Evolutionary conservation across 2,329 filamentous ascomycete genomes (phyloP), one percentile per base, ranked within the genome.

Genomic region (Cladosporium oxysporum): DNA sequence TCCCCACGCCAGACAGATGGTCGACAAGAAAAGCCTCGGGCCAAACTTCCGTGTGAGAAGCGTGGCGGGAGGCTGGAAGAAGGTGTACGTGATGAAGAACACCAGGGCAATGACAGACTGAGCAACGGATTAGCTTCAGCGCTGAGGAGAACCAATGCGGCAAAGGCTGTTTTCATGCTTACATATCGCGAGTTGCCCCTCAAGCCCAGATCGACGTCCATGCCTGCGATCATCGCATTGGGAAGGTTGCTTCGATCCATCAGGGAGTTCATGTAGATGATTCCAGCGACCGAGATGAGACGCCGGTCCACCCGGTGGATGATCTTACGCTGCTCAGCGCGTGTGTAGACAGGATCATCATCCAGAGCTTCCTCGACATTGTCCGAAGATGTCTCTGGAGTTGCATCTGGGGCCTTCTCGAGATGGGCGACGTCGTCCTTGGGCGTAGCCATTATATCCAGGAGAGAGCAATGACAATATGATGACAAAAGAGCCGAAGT

Each of bases 191-290:
- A 63, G 57, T 50, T 65, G 16, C 28, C 52, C 8, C 47, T 33
- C 18, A 53, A 37, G 6, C 47, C 31, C 18, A 82, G 67, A 12
- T 81, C 78, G 7, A 62, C 66, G 6, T 70, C 77, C 80, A 82
- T 82, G 64, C 84, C 91, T 23, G 91, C 91, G 75, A 94, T 89
- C 55, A 86, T 86, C 47, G 90, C 91, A 23, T 86, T 82, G n/a
- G 86, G 86, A 12, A 93, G 79, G 76, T 94, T 94, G 1, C 90
- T 92, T 44, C 91, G 83, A 74, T 95, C 91, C 87, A 94, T 91
- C 67, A 94, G 79, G 69, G 86, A 90, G 71, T 91, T 21, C 52
- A 29, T 31, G 16, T 55, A n/a, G 28, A 33, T 31, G 28, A 31
- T 31, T 3, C 69, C 66, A 50, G 29, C 70, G 69, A 18, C 80